Evolutionary conservation across 768 basidiomycete species (phyloP), one percentile per base, ranked within the genome.

Genomic region (Phallus indusiatus): DNA sequence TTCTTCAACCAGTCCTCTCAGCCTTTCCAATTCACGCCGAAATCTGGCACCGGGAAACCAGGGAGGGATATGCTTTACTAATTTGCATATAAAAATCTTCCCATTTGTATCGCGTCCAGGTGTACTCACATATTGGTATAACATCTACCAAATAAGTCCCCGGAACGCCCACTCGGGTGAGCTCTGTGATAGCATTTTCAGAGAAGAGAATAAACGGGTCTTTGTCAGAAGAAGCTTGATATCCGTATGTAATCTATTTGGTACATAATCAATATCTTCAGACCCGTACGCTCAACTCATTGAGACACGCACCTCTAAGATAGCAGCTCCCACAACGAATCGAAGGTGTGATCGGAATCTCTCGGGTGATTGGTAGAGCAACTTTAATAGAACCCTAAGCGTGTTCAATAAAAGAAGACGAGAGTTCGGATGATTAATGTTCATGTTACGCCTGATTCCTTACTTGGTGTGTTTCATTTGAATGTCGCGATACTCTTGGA

Each of bases 401-500:
- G 28, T 7, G 28, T 28, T 28, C 16, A 35, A 50, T 28, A 36
- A 36, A 20, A 1, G 18, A 48, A 48, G 16, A 49, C 54, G 5
- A 16, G 14, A 33, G 16, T 28, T 28, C n/a, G n/a, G n/a, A n/a
- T n/a, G n/a, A 33, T 28, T 28, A 3, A 28, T 28, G n/a, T n/a
- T 47, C 48, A 33, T 50, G 21, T 21, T 58, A 20, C 22, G 49
- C 16, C 34, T 20, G 17, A n/a, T 33, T 52, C 56, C 21, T 47
- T 50, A 59, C 57, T 78, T 74, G 0, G 76, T 75, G 59, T 79
- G 76, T 62, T 69, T 73, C n/a, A 67, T 67, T 50, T 80, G 79
- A 47, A 76, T 67, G 16, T 76, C 73, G 74, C 76, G 75, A 62
- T 78, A 76, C 1, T 66, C 68, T 0, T 72, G 71, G 0, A 73